phyloP scores from a whole-genome alignment of 305 asterid genomes.

The Lippia alba region DNA sequence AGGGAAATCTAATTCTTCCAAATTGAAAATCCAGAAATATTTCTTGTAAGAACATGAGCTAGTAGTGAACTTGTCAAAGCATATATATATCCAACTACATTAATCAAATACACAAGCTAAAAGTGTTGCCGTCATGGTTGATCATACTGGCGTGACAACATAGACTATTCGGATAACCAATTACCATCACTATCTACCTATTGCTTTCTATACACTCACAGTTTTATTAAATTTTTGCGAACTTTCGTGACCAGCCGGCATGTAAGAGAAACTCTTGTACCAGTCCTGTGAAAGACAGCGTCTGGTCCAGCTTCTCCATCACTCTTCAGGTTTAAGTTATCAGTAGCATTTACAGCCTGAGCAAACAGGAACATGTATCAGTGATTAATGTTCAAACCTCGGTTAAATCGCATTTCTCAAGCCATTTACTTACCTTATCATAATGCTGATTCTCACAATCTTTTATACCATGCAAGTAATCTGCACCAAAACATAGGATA shows the following conservation, averaged over 20 bases:
- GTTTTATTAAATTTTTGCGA: constrained; percentile 65
- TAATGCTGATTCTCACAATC: constrained; percentile 67
- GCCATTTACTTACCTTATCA: constrained; percentile 50
- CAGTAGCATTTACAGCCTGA: constrained; percentile 67
- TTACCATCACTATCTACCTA: constrained; percentile 8
- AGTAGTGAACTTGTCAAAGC: too few species aligned
- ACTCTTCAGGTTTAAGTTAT: constrained; percentile 34
- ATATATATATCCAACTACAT: too few species aligned
- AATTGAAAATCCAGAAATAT: too few species aligned
- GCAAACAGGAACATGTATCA: constrained; percentile 21
- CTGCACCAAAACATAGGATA: constrained; percentile 44
- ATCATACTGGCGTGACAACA: too few species aligned
- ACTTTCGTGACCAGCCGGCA: constrained; percentile 80
- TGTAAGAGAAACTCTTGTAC: constrained; percentile 81
- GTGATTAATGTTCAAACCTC: neutral
- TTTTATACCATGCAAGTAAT: constrained; percentile 85
- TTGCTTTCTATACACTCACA: constrained; percentile 37
- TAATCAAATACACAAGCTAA: too few species aligned
- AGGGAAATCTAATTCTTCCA: too few species aligned
- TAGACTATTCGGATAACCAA: too few species aligned
- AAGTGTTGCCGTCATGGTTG: too few species aligned
- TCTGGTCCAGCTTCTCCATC: constrained; percentile 39
- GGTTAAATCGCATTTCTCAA: neutral
- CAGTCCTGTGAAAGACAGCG: constrained; percentile 59
- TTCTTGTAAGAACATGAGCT: too few species aligned